Evolutionary conservation across 2,329 filamentous ascomycete species (phyloP).

Genomic region (Verticillium albo-atrum): DNA sequence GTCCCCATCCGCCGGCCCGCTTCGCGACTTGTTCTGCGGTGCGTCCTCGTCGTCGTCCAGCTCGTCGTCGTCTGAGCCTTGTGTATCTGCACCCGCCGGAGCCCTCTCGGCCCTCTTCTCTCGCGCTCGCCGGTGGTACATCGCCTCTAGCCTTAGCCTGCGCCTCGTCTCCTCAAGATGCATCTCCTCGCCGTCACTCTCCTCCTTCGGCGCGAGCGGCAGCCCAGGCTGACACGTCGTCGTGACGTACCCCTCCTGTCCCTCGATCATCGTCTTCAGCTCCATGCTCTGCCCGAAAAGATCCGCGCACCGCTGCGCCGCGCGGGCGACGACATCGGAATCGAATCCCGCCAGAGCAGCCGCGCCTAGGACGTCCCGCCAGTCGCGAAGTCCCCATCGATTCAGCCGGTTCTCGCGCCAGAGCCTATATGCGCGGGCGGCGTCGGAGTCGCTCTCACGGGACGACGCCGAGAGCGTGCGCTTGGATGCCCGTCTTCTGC

Average conservation of each 20-base stretch:
- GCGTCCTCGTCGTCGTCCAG: slow-evolving; percentile 18
- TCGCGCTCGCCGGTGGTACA: background rate
- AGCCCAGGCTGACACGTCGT: background rate
- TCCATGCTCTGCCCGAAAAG: slow-evolving; percentile 72
- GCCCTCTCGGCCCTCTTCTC: background rate
- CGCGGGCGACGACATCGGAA: slow-evolving; percentile 57
- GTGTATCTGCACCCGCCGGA: background rate
- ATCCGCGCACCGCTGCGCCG: slow-evolving; percentile 68
- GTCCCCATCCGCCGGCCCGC: slow-evolving; percentile 18
- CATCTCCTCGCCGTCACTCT: background rate
- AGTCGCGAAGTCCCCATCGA: slow-evolving; percentile 58
- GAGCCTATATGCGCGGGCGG: background rate
- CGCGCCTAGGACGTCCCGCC: slow-evolving; percentile 78
- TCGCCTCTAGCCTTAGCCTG: background rate
- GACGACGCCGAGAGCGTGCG: background rate
- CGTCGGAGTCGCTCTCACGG: background rate
- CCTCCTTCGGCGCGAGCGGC: slow-evolving; percentile 5
- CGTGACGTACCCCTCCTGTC: background rate
- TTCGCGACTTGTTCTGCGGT: background rate
- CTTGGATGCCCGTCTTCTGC: slow-evolving; percentile 11
- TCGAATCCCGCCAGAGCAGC: slow-evolving; percentile 73
- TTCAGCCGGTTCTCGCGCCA: slow-evolving; percentile 18
- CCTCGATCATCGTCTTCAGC: slow-evolving; percentile 50
- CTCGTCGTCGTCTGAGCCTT: slow-evolving; percentile 14
- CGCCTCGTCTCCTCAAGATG: slow-evolving; percentile 1